Conservation (phyloP, 768 basidiomycete genomes). For the Psilocybe azurescens region DNA sequence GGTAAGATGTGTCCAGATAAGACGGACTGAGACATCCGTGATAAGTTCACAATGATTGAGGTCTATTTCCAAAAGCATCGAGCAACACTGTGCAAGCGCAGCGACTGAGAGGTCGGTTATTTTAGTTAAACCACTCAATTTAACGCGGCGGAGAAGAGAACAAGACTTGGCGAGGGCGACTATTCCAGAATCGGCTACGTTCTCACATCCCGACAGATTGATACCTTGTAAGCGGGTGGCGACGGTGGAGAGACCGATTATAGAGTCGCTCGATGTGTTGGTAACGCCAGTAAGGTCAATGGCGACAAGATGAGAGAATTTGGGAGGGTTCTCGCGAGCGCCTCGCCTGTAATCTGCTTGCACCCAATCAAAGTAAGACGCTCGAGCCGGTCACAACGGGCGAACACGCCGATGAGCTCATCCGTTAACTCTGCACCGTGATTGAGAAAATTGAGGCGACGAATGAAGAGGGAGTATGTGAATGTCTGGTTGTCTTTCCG, state of each 20-base stretch:
- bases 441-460: slow-evolving; percentile 87
- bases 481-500: slow-evolving; percentile 72
- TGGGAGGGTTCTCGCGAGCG: slow-evolving; percentile 68
- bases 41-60: slow-evolving; percentile 83
- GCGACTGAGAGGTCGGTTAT: slow-evolving; percentile 82
- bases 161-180: slow-evolving; percentile 77
- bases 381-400: slow-evolving; percentile 81
- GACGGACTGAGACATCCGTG: slow-evolving; percentile 78
- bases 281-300: slow-evolving; percentile 82
- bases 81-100: slow-evolving; percentile 77
- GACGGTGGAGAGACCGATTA: slow-evolving; percentile 70
- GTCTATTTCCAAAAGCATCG: slow-evolving; percentile 92
- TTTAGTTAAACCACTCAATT: slow-evolving; percentile 77
- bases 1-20: slow-evolving; percentile 79
- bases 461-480: slow-evolving; percentile 86
- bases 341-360: slow-evolving; percentile 64
- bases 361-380: slow-evolving; percentile 89
- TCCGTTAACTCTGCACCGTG: slow-evolving; percentile 75
- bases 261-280: slow-evolving; percentile 71
- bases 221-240: slow-evolving; percentile 88
- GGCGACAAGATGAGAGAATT: slow-evolving; percentile 80
- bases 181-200: slow-evolving; percentile 80
- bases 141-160: slow-evolving; percentile 85
- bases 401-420: slow-evolving; percentile 72
- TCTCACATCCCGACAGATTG: slow-evolving; percentile 85